phyloP scores from a whole-genome alignment of 495 filamentous ascomycete genomes.

The Terfezia boudieri region DNA sequence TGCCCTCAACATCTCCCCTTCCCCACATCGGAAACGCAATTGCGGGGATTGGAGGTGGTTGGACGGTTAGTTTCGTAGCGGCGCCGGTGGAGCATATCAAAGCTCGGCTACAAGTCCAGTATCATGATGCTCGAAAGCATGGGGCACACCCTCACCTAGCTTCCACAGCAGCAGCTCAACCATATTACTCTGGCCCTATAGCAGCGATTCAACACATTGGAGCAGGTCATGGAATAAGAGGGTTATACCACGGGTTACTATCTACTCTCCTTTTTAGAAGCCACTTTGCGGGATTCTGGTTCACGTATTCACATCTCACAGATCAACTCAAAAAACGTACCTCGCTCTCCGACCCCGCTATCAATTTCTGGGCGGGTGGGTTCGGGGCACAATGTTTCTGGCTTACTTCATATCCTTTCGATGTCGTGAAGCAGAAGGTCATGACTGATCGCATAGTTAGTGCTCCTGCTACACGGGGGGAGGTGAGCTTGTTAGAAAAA shows the following conservation, averaged over 20 bases:
- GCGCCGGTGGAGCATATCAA: slow-evolving; percentile 93
- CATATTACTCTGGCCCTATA: slow-evolving; percentile 60
- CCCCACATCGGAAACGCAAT: slow-evolving; percentile 47
- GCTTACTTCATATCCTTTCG: slow-evolving; percentile 72
- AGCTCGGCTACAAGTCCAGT: slow-evolving; percentile 81
- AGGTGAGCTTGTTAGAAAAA: slow-evolving; percentile 26
- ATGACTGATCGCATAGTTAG: slow-evolving; percentile 79
- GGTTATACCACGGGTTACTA: slow-evolving; percentile 62
- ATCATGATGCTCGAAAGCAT: slow-evolving; percentile 23
- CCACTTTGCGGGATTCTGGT: slow-evolving; percentile 98
- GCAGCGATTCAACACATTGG: slow-evolving; percentile 58
- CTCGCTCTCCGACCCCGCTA: slow-evolving; percentile 45
- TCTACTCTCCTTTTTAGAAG: slow-evolving; percentile 75
- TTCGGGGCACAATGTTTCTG: slow-evolving; percentile 84
- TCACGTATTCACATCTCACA: slow-evolving; percentile 66
- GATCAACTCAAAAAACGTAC: slow-evolving; percentile 41
- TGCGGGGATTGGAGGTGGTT: slow-evolving; percentile 68
- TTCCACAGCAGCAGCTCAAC: neutral
- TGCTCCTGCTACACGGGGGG: slow-evolving; percentile 51
- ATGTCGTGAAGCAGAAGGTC: slow-evolving; percentile 92
- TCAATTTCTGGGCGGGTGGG: slow-evolving; percentile 96
- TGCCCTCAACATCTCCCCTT: slow-evolving; percentile 18
- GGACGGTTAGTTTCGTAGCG: slow-evolving; percentile 76
- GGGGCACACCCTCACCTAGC: neutral
- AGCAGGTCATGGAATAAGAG: slow-evolving; percentile 44